A percentile compares a stretch with the other conserved stretches of the same genome.
Evolutionary conservation across 495 filamentous ascomycete genomes (phyloP).

Genomic region (Hypoxylon subgilvum): DNA sequence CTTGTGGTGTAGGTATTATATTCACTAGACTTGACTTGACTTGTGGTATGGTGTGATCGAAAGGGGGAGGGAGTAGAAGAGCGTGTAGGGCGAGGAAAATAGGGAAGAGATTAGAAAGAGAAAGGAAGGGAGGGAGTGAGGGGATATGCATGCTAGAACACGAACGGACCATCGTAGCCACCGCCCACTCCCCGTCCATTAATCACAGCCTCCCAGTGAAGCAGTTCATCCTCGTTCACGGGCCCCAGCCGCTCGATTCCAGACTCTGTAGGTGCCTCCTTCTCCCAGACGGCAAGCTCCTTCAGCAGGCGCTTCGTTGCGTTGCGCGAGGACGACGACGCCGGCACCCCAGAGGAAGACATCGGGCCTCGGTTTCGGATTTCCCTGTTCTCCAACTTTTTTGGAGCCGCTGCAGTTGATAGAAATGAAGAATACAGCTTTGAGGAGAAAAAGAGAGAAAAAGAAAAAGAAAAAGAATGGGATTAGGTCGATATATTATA

Average conservation of each 20-base stretch:
- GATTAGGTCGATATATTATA: too few relatives aligned
- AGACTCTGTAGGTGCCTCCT: slow-evolving; percentile 46
- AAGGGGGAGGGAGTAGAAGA: background rate
- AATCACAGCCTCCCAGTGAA: slow-evolving; percentile 80
- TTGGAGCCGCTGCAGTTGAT: too few relatives aligned
- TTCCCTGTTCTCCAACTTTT: too few relatives aligned
- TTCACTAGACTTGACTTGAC: too few relatives aligned
- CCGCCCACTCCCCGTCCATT: slow-evolving; percentile 66
- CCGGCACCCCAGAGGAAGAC: slow-evolving; percentile 4
- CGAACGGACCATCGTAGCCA: slow-evolving; percentile 71
- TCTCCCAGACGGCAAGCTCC: slow-evolving; percentile 51
- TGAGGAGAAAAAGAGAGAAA: too few relatives aligned
- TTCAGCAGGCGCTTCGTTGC: slow-evolving; percentile 52
- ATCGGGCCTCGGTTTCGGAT: background rate
- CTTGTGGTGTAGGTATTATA: too few relatives aligned
- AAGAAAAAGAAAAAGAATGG: too few relatives aligned
- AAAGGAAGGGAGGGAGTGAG: background rate
- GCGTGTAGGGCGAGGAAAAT: background rate
- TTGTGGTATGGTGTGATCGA: too few relatives aligned
- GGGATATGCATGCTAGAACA: background rate
- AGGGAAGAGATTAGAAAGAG: too few relatives aligned
- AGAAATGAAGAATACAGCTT: too few relatives aligned
- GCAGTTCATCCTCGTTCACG: slow-evolving; percentile 69
- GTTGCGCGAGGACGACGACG: slow-evolving; percentile 34
- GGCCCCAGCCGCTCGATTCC: slow-evolving; percentile 69